These are phyloP conservation scores for Thalassiosira mediterranea DNA, from an alignment of 352 stramenopile genomes.

Conservation along the genomic window DNA sequence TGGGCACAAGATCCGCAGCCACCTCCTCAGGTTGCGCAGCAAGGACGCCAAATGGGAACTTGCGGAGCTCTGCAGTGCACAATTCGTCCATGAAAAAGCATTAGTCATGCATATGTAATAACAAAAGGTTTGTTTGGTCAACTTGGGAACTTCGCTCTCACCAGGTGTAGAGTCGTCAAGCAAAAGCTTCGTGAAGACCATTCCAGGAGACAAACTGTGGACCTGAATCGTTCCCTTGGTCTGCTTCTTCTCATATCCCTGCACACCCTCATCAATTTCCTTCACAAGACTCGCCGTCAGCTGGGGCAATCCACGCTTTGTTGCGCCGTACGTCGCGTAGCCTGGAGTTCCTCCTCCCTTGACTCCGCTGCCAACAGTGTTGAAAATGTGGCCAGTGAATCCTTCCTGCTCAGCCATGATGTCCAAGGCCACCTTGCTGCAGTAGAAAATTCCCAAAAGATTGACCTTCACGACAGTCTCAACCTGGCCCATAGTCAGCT, in stretches of 20 bases:
- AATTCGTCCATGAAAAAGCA: slow-evolving; percentile 12
- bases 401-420: slow-evolving; percentile 81
- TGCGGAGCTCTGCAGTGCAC: slow-evolving; percentile 73
- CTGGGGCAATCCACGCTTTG: slow-evolving; percentile 84
- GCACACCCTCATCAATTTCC: slow-evolving; percentile 83
- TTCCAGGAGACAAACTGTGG: slow-evolving; percentile 83
- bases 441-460: slow-evolving; percentile 80
- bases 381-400: slow-evolving; percentile 84
- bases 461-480: slow-evolving; percentile 86
- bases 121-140: too few species aligned
- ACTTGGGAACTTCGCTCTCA: too few species aligned
- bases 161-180: slow-evolving; percentile 82
- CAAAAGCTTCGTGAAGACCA: slow-evolving; percentile 86
- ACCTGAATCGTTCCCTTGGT: slow-evolving; percentile 80
- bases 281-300: slow-evolving; percentile 82
- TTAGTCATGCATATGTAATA: neutral
- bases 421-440: slow-evolving; percentile 85
- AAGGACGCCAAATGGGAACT: slow-evolving; percentile 86
- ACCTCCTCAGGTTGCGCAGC: slow-evolving; percentile 84
- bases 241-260: slow-evolving; percentile 81
- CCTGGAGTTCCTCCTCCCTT: slow-evolving; percentile 84
- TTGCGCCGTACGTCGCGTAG: slow-evolving; percentile 85
- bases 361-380: slow-evolving; percentile 84
- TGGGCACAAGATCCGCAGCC: slow-evolving; percentile 83
- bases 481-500: slow-evolving; percentile 77